Evolutionary conservation across 208 protist genomes (phyloP), one percentile per base, ranked within the genome.

Genomic region (Crithidia brevicula): DNA sequence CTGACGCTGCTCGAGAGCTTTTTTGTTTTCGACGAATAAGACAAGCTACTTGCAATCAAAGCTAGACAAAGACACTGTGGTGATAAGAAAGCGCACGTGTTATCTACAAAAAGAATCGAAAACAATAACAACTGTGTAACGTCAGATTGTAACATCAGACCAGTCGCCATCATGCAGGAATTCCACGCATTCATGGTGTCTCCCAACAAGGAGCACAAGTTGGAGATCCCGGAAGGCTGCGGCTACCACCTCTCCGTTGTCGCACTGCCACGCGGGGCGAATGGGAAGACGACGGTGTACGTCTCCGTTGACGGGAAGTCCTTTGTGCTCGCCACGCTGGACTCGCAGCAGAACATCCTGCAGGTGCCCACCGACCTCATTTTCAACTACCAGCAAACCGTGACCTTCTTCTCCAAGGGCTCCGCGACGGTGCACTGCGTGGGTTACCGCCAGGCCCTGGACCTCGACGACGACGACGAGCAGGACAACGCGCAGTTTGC

Each of bases 121-220:
- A 42, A 49, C 15, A 27, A 25, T 42, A 6, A 52, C 1, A 40
- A 51, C n/a, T n/a, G n/a, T n/a, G n/a, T n/a, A n/a, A n/a, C n/a
- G n/a, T n/a, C n/a, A n/a, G n/a, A n/a, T n/a, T n/a, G n/a, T n/a
- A n/a, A n/a, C n/a, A n/a, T n/a, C n/a, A 65, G 3, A 13, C 34
- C 33, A 20, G 28, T n/a, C 23, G 25, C 23, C 10, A 52, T 8
- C 2, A 93, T 95, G 89, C 79, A 92, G 67, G 73, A 90, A 77
- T 94, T 96, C 61, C 76, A 94, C 79, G 91, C 79, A 3, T 93
- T 96, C 58, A 69, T 91, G 43, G 81, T 96, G 20, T 45, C 68
- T 4, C 86, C 88, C 11, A 74, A 79, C 42, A 92, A 89, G 80
- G 86, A 93, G 60, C 72, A 85, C 80, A 64, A 61, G 23, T 67